Percentiles rank a stretch among this genome's conserved stretches.
Conservation (phyloP, 2,329 filamentous ascomycete genomes). For the Cadophora malorum region DNA sequence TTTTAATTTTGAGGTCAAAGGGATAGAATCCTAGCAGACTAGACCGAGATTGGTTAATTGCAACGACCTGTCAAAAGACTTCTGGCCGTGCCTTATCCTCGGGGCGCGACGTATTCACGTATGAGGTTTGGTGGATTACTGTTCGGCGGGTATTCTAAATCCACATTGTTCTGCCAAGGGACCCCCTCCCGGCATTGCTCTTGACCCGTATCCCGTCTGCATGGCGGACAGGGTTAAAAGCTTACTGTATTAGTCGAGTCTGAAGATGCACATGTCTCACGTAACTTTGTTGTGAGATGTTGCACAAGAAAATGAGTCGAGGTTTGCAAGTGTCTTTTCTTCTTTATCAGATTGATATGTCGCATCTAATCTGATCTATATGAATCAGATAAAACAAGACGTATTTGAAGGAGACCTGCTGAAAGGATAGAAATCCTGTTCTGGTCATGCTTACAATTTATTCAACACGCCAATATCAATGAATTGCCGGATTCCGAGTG, state of each 20-base stretch:
- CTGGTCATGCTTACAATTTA: neutral
- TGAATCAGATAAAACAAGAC: neutral
- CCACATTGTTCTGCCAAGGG: neutral
- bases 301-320: neutral
- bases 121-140: neutral
- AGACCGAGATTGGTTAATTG: neutral
- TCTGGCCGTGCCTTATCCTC: neutral
- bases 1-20: neutral
- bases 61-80: neutral
- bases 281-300: neutral
- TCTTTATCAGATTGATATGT: neutral
- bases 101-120: constrained; percentile 1
- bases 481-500: constrained; percentile 5
- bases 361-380: neutral
- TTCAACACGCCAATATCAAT: neutral
- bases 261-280: constrained; percentile 1
- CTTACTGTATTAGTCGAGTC: constrained; percentile 1
- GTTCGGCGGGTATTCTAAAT: neutral
- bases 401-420: neutral
- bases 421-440: neutral
- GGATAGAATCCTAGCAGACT: neutral
- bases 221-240: constrained; percentile 6
- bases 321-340: neutral
- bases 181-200: neutral
- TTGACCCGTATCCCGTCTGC: constrained; percentile 5